Percentiles rank a stretch among this genome's conserved stretches.
These are phyloP conservation scores for Plasmodiophora brassicae DNA, from an alignment of 208 protist species.

Conservation along the genomic window DNA sequence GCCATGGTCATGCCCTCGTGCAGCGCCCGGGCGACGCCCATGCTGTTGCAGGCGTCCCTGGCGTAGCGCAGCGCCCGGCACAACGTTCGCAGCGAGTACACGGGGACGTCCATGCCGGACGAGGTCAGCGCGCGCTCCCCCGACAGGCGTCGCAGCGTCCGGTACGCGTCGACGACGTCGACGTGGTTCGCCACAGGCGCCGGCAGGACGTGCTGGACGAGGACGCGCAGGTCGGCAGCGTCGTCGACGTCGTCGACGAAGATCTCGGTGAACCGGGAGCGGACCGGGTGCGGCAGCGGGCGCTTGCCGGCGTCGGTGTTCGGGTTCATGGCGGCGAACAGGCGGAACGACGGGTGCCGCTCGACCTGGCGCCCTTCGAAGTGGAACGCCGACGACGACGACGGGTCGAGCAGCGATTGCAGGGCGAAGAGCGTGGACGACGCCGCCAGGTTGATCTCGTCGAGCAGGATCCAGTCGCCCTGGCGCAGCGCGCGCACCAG, in stretches of 20 bases:
- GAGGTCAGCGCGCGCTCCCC: slow-evolving; percentile 72
- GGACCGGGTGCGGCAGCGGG: slow-evolving; percentile 84
- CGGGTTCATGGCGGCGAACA: slow-evolving; percentile 99
- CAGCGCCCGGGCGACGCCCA: slow-evolving; percentile 77
- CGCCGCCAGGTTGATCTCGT: slow-evolving; percentile 99
- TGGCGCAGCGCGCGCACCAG: slow-evolving; percentile 87
- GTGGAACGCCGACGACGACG: slow-evolving; percentile 37
- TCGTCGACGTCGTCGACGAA: slow-evolving; percentile 93
- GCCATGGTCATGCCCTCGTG: slow-evolving; percentile 10
- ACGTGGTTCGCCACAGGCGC: slow-evolving; percentile 68
- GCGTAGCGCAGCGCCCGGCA: slow-evolving; percentile 86
- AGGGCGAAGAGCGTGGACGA: slow-evolving; percentile 88
- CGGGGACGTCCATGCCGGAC: slow-evolving; percentile 77
- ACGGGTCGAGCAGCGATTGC: slow-evolving; percentile 45
- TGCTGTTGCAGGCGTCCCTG: slow-evolving; percentile 51
- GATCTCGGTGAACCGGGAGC: slow-evolving; percentile 93
- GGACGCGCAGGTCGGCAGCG: slow-evolving; percentile 79
- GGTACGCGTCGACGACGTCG: slow-evolving; percentile 83
- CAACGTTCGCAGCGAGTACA: slow-evolving; percentile 93
- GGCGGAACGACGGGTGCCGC: slow-evolving; percentile 92
- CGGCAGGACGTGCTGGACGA: slow-evolving; percentile 56
- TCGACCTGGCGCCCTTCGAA: slow-evolving; percentile 48
- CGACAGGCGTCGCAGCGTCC: slow-evolving; percentile 64
- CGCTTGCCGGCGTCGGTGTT: slow-evolving; percentile 99
- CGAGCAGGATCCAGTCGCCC: slow-evolving; percentile 98